A percentile compares a stretch with the other conserved stretches of the same genome.
Conservation (phyloP, 371 early-diverging fungal species). For the Smittium culicis region DNA sequence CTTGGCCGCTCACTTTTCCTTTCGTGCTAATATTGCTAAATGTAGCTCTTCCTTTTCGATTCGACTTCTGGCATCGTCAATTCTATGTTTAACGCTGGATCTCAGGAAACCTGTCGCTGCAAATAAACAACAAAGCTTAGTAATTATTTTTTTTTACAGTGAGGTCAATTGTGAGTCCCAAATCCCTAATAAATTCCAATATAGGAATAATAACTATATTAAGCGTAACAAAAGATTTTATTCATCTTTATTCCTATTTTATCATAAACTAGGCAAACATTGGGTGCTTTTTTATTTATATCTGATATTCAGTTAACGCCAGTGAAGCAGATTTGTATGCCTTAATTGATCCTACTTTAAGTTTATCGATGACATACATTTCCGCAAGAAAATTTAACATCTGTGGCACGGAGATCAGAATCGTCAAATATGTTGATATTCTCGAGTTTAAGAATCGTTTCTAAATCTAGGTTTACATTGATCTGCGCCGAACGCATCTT, state of each 20-base stretch:
- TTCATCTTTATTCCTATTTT: neutral
- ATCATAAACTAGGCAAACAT: neutral
- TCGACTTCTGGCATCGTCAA: neutral
- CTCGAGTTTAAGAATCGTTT: neutral
- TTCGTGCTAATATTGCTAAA: neutral
- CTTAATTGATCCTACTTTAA: neutral
- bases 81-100: neutral
- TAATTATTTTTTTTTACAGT: neutral
- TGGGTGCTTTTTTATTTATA: neutral
- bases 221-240: neutral
- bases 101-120: neutral
- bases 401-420: neutral
- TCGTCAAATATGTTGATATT: neutral
- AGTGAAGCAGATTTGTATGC: neutral
- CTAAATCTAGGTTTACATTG: neutral
- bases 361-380: neutral
- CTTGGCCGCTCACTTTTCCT: neutral
- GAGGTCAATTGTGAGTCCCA: neutral
- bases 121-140: conserved; percentile 1
- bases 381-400: conserved; percentile 1
- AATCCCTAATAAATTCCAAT: neutral
- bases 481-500: neutral
- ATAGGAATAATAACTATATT: neutral
- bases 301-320: neutral
- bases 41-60: neutral